Percentiles rank a stretch among this genome's conserved stretches.
Conservation (phyloP, 83 land plant genomes). For the Larix sibirica region DNA sequence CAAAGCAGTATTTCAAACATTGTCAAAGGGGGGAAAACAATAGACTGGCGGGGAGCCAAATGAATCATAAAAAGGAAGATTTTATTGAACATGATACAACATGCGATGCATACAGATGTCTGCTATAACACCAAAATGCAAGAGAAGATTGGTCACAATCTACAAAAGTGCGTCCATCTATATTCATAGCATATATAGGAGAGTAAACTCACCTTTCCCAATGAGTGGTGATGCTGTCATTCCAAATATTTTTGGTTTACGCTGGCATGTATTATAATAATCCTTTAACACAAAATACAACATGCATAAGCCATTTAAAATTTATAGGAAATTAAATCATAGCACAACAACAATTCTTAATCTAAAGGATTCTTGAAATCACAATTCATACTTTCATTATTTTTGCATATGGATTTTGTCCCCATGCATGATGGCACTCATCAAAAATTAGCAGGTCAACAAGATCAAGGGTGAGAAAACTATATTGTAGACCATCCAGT, state of each 20-base stretch:
- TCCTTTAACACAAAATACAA: slow-evolving; percentile 34
- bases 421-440: too few species aligned
- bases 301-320: neutral
- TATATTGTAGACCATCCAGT: slow-evolving; percentile 69
- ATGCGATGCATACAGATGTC: neutral
- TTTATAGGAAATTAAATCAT: too few species aligned
- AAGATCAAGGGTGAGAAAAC: slow-evolving; percentile 64
- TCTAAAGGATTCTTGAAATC: neutral
- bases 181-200: slow-evolving; percentile 1
- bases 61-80: too few species aligned
- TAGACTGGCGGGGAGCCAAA: too few species aligned
- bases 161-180: neutral
- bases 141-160: neutral
- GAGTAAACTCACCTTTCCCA: slow-evolving; percentile 58
- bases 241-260: too few species aligned
- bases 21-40: too few species aligned
- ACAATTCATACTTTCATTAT: slow-evolving; percentile 75
- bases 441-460: too few species aligned
- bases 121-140: too few species aligned
- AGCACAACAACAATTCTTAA: neutral
- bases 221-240: too few species aligned
- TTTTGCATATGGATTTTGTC: slow-evolving; percentile 82
- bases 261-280: slow-evolving; percentile 46
- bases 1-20: too few species aligned
- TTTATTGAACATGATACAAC: too few species aligned